phyloP scores from a whole-genome alignment of 805 yeast genomes.

The Candida taoyuanica region DNA sequence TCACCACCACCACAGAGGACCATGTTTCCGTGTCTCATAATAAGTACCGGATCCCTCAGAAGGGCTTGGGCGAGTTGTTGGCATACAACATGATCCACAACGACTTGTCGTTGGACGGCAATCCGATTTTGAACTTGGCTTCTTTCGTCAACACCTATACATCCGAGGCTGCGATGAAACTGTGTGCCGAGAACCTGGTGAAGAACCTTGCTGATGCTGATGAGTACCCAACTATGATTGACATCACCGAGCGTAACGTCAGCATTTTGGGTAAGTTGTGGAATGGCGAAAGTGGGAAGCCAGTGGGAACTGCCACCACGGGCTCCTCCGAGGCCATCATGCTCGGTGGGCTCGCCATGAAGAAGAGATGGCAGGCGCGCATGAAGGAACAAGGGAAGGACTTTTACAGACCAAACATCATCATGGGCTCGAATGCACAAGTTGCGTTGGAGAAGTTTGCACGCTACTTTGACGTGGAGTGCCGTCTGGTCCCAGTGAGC shows the following conservation, averaged over 20 bases:
- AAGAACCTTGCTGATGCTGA: slow-evolving; percentile 92
- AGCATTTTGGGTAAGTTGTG: slow-evolving; percentile 75
- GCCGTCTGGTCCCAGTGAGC: slow-evolving; percentile 66
- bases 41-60: slow-evolving; percentile 56
- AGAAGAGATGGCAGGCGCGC: slow-evolving; percentile 78
- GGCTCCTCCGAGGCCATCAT: slow-evolving; percentile 94
- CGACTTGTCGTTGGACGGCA: slow-evolving; percentile 79
- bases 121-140: slow-evolving; percentile 79
- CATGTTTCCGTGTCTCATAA: slow-evolving; percentile 23
- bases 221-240: slow-evolving; percentile 84
- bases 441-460: slow-evolving; percentile 95
- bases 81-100: slow-evolving; percentile 65
- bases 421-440: slow-evolving; percentile 92
- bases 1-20: slow-evolving; percentile 10
- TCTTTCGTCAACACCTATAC: slow-evolving; percentile 80
- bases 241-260: slow-evolving; percentile 76
- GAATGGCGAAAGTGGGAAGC: slow-evolving; percentile 55
- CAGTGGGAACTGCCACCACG: slow-evolving; percentile 88
- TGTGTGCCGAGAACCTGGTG: slow-evolving; percentile 66
- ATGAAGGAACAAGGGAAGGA: slow-evolving; percentile 58
- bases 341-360: slow-evolving; percentile 91
- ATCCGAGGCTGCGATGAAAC: slow-evolving; percentile 46
- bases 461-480: slow-evolving; percentile 87
- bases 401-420: slow-evolving; percentile 66
- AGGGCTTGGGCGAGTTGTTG: slow-evolving; percentile 46